phyloP scores from a whole-genome alignment of 495 filamentous ascomycete species.

The Corynascus novoguineensis region DNA sequence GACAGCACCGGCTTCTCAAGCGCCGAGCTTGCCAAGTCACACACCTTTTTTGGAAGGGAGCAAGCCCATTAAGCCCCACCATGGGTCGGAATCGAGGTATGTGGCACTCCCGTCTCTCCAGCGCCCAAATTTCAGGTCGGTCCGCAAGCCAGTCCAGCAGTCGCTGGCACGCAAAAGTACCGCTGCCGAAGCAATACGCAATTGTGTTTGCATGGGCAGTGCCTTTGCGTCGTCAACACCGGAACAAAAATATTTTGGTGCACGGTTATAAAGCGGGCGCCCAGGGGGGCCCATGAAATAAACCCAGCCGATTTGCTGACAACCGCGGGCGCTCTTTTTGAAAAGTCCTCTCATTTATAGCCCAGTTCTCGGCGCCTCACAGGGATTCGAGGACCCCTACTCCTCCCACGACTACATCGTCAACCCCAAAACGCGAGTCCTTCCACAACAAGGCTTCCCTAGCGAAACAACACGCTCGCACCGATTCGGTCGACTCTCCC shows the following conservation, averaged over 20 bases:
- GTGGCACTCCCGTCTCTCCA: slow-evolving; percentile 23
- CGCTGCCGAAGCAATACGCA: slow-evolving; percentile 4
- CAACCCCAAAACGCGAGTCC: slow-evolving; percentile 32
- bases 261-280: not conserved
- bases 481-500: slow-evolving; percentile 13
- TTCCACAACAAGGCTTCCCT: slow-evolving; percentile 9
- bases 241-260: not conserved
- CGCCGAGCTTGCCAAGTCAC: not conserved
- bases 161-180: slow-evolving; percentile 9
- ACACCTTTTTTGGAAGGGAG: slow-evolving; percentile 1
- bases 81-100: slow-evolving; percentile 48
- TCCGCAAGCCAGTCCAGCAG: not conserved
- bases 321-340: slow-evolving; percentile 13
- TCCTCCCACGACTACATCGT: too few relatives aligned
- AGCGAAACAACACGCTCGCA: slow-evolving; percentile 31
- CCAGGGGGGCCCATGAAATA: not conserved
- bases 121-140: not conserved
- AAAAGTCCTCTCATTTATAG: slow-evolving; percentile 57
- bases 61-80: slow-evolving; percentile 21
- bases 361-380: slow-evolving; percentile 46
- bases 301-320: slow-evolving; percentile 9
- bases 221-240: not conserved
- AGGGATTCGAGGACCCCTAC: slow-evolving; percentile 38
- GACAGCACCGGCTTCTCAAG: not conserved
- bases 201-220: not conserved